Conservation (phyloP, 345 rosid species). For the Citrus australasica region DNA sequence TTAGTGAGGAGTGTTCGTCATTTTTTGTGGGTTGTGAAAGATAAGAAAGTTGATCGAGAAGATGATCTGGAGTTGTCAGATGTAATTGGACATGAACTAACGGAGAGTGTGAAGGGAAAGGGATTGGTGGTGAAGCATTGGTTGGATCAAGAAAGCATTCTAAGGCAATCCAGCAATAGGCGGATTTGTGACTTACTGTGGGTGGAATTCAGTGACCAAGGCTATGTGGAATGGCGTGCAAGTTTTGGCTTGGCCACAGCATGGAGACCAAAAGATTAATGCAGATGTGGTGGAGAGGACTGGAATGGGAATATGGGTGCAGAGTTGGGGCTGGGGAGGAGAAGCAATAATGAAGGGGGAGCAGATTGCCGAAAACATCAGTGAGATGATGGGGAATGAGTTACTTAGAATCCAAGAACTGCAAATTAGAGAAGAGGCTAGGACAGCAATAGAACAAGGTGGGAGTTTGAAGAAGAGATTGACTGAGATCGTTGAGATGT, state of each 20-base stretch:
- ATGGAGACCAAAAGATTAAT: constrained; percentile 28
- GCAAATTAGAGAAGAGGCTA: constrained; percentile 13
- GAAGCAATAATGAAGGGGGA: constrained; percentile 6
- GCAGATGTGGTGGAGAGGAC: constrained; percentile 22
- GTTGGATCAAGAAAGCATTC: constrained; percentile 19
- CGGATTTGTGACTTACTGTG: constrained; percentile 27
- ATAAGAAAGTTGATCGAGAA: constrained; percentile 23
- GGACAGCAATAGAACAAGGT: not conserved
- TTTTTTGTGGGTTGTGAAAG: constrained; percentile 25
- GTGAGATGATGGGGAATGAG: constrained; percentile 13
- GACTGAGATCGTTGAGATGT: constrained; percentile 2
- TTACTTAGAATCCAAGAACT: constrained; percentile 10
- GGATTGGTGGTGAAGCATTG: constrained; percentile 21
- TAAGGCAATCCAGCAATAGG: constrained; percentile 17
- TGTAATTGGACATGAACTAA: constrained; percentile 14
- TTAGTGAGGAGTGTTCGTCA: constrained; percentile 8
- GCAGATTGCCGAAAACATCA: constrained; percentile 14
- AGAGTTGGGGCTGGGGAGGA: constrained; percentile 25
- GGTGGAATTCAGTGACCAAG: constrained; percentile 31
- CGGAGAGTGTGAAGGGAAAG: constrained; percentile 5
- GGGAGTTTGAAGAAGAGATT: constrained; percentile 7
- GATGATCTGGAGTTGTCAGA: constrained; percentile 6
- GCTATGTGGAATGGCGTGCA: constrained; percentile 19
- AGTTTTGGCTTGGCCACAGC: constrained; percentile 30
- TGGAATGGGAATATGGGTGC: constrained; percentile 23